phyloP scores from a whole-genome alignment of 495 filamentous ascomycete genomes.

The Penicillium verhagenii region DNA sequence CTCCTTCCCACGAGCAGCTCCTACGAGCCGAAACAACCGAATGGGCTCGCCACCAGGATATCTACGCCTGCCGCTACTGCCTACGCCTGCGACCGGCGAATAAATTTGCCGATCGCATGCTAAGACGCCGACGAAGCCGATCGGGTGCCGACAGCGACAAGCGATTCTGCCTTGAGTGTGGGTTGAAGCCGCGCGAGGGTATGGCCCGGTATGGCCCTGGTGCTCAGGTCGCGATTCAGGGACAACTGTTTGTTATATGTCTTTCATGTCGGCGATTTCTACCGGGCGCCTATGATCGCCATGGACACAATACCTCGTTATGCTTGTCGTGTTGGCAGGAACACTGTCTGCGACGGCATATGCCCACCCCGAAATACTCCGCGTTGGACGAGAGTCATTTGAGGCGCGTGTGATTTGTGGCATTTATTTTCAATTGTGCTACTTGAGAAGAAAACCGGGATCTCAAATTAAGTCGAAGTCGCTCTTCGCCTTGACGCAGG shows the following conservation, averaged over 20 bases:
- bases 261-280: constrained; percentile 27
- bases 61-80: constrained; percentile 42
- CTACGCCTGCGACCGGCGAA: constrained; percentile 28
- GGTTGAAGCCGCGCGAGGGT: constrained; percentile 26
- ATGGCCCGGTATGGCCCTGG: constrained; percentile 35
- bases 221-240: constrained; percentile 23
- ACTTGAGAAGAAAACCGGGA: neutral
- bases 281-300: constrained; percentile 13
- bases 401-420: too few relatives aligned
- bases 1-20: constrained; percentile 26
- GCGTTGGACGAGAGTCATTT: too few relatives aligned
- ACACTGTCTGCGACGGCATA: neutral
- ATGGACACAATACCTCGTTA: constrained; percentile 9
- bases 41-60: constrained; percentile 23
- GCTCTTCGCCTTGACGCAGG: too few relatives aligned
- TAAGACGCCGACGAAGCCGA: constrained; percentile 22
- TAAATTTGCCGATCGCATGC: constrained; percentile 34
- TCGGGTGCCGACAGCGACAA: constrained; percentile 21
- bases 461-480: neutral
- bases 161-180: constrained; percentile 41
- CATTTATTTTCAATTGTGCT: too few relatives aligned
- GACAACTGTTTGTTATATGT: constrained; percentile 27
- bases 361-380: too few relatives aligned
- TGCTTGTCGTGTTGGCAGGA: constrained; percentile 16
- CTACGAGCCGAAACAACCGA: constrained; percentile 24